These are phyloP conservation scores for Protomyces gravidus DNA, from an alignment of 1,139 yeast genomes.

Conservation along the genomic window DNA sequence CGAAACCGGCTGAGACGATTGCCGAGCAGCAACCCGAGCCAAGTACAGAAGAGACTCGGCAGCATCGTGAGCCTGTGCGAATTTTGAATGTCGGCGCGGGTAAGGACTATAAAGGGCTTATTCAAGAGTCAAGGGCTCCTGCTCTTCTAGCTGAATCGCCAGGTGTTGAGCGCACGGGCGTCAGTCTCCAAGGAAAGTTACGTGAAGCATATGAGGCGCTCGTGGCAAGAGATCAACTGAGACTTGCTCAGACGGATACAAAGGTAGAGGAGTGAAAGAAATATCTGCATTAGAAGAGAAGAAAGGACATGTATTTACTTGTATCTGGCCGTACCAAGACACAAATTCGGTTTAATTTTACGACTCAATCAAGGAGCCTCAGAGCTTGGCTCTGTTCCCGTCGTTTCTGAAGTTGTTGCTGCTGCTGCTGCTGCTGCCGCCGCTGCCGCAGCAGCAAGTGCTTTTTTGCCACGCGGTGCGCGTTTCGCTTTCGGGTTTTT, in stretches of 20 bases:
- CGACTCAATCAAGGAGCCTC: too few relatives aligned
- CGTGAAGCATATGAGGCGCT: neutral
- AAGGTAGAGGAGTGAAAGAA: too few relatives aligned
- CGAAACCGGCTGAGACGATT: neutral
- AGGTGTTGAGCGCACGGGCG: neutral
- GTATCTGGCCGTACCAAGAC: too few relatives aligned
- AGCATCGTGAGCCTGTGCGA: too few relatives aligned
- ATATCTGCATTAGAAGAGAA: too few relatives aligned
- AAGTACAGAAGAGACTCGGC: too few relatives aligned
- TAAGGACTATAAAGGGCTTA: neutral
- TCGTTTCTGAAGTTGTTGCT: too few relatives aligned
- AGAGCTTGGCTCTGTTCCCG: too few relatives aligned
- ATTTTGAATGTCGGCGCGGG: neutral
- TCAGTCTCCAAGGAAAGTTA: neutral
- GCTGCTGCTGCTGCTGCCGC: neutral
- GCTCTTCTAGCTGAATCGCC: neutral
- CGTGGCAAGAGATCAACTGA: neutral
- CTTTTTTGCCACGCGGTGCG: neutral
- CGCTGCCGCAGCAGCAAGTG: neutral
- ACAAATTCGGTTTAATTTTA: too few relatives aligned
- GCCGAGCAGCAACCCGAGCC: neutral
- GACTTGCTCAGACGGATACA: too few relatives aligned
- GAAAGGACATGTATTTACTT: too few relatives aligned
- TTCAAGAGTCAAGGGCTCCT: neutral
- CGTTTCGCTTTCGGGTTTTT: neutral